A percentile compares a stretch with the other conserved stretches of the same genome.
phyloP scores from a whole-genome alignment of 2,329 filamentous ascomycete species.

The Mollisiaceae sp. region DNA sequence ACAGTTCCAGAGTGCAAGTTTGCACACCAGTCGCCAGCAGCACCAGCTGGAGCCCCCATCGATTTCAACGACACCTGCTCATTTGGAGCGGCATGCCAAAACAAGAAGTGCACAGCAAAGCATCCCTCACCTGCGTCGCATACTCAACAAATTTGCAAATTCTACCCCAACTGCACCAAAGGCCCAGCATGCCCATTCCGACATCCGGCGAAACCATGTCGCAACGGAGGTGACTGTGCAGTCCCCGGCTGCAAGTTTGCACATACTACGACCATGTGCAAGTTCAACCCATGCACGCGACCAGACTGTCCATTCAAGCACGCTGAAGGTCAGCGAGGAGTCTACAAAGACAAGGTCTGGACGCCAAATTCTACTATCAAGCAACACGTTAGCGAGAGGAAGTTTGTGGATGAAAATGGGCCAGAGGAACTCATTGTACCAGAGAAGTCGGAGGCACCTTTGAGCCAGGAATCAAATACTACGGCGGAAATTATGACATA shows the following conservation, averaged over 20 bases:
- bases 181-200: slow-evolving; percentile 79
- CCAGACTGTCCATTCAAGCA: slow-evolving; percentile 89
- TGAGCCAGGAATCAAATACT: slow-evolving; percentile 25
- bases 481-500: slow-evolving; percentile 37
- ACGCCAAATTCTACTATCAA: slow-evolving; percentile 61
- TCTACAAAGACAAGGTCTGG: slow-evolving; percentile 91
- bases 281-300: slow-evolving; percentile 90
- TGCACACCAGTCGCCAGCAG: slow-evolving; percentile 92
- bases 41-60: slow-evolving; percentile 75
- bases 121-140: slow-evolving; percentile 92
- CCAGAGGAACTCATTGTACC: slow-evolving; percentile 57
- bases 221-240: slow-evolving; percentile 88
- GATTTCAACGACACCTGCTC: slow-evolving; percentile 82
- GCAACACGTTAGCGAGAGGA: slow-evolving; percentile 83
- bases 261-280: slow-evolving; percentile 84
- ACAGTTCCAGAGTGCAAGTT: slow-evolving; percentile 90
- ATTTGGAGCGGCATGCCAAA: slow-evolving; percentile 92
- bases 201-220: slow-evolving; percentile 85
- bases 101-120: slow-evolving; percentile 88
- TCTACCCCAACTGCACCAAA: slow-evolving; percentile 91
- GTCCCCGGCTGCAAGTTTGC: slow-evolving; percentile 86
- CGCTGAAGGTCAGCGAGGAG: slow-evolving; percentile 84
- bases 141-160: slow-evolving; percentile 85
- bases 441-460: slow-evolving; percentile 26
- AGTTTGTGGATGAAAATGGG: slow-evolving; percentile 76